phyloP scores from a whole-genome alignment of 441 rosid species.

The Flueggea neowawraea region DNA sequence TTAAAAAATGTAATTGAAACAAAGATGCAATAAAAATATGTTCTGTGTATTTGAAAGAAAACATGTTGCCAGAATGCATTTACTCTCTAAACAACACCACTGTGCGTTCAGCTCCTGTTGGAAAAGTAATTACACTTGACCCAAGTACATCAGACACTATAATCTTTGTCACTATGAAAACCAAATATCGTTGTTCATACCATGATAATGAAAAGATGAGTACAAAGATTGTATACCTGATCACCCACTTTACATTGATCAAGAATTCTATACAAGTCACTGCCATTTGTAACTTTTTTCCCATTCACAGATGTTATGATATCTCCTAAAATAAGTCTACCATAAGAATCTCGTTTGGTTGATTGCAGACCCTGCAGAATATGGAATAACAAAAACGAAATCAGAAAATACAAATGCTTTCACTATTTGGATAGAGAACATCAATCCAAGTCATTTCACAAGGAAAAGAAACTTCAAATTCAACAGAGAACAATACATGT shows the following conservation, averaged over 20 bases:
- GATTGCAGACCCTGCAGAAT: slow-evolving; percentile 69
- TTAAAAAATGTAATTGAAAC: too few relatives aligned
- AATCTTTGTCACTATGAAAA: too few relatives aligned
- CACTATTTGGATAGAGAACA: background rate
- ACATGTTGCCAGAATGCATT: too few relatives aligned
- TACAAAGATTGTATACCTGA: slow-evolving; percentile 35
- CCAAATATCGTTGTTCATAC: too few relatives aligned
- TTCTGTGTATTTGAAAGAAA: too few relatives aligned
- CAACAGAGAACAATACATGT: background rate
- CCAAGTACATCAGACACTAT: too few relatives aligned
- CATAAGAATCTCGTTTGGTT: slow-evolving; percentile 89
- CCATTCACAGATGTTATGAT: slow-evolving; percentile 91
- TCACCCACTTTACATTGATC: slow-evolving; percentile 96
- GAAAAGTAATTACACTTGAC: too few relatives aligned
- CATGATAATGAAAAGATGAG: background rate
- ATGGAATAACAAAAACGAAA: background rate
- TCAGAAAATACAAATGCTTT: background rate
- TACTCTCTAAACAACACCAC: too few relatives aligned
- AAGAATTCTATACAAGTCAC: slow-evolving; percentile 92
- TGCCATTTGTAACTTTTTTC: slow-evolving; percentile 73
- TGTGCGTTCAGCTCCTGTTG: too few relatives aligned
- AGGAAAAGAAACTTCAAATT: background rate
- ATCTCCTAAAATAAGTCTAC: slow-evolving; percentile 89
- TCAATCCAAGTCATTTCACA: slow-evolving; percentile 4
- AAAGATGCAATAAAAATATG: too few relatives aligned